Conservation (phyloP, 148 eudicot genomes). For the Camellia lanceoleosa region DNA sequence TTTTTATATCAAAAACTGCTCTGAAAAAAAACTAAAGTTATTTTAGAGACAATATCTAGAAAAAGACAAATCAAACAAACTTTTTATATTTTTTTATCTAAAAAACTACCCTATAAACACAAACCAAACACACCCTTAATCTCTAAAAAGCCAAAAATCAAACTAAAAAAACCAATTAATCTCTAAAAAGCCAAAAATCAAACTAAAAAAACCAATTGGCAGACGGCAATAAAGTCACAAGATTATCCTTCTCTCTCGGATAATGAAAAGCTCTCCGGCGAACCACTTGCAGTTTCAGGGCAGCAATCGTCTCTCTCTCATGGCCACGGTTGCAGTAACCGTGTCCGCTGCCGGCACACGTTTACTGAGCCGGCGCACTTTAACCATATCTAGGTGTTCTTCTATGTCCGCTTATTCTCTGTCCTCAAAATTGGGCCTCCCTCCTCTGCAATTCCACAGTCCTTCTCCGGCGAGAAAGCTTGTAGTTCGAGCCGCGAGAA, state of each 20-base stretch:
- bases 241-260: background rate
- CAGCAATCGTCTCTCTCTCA: background rate
- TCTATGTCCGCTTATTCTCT: constrained; percentile 11
- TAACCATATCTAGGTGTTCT: background rate
- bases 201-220: too few relatives aligned
- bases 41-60: too few relatives aligned
- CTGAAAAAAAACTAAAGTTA: too few relatives aligned
- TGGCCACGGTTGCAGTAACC: constrained; percentile 21
- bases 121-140: too few relatives aligned
- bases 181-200: too few relatives aligned
- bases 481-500: constrained; percentile 58
- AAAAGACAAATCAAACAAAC: too few relatives aligned
- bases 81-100: too few relatives aligned
- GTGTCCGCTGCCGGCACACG: constrained; percentile 16
- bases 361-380: background rate
- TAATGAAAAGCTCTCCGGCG: background rate
- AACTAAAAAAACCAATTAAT: too few relatives aligned
- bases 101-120: too few relatives aligned
- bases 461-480: constrained; percentile 23
- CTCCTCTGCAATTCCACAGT: constrained; percentile 13
- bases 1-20: too few relatives aligned
- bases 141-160: too few relatives aligned
- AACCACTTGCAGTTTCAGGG: background rate
- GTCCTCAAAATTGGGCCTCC: constrained; percentile 11
- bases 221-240: background rate